Conservation (phyloP, 257 asterid genomes). For the Solanum pimpinellifolium region DNA sequence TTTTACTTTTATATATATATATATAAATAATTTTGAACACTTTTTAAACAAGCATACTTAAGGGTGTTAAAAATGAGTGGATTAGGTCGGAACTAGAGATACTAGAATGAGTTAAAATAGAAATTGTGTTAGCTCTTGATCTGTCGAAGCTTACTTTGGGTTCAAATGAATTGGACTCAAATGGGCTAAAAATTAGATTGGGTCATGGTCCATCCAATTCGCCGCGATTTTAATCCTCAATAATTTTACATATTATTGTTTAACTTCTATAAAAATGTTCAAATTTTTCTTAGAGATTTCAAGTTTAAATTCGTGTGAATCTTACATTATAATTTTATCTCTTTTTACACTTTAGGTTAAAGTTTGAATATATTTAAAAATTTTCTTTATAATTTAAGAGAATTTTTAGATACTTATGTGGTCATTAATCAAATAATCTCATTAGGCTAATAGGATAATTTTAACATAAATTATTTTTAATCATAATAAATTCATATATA, state of each 20-base stretch:
- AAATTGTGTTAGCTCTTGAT: neutral
- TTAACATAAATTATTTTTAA: no score
- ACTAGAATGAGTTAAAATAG: neutral
- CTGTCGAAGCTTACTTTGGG: neutral
- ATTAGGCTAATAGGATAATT: fast-evolving
- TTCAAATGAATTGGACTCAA: no score
- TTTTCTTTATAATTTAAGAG: no score
- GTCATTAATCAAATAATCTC: no score
- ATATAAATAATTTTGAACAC: neutral
- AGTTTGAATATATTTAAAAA: no score
- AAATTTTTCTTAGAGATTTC: neutral
- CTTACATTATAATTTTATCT: no score
- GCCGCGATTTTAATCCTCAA: neutral
- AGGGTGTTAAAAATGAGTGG: neutral
- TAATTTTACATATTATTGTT: no score
- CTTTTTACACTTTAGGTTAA: no score
- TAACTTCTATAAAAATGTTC: no score
- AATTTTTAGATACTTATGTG: no score
- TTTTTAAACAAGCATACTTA: neutral
- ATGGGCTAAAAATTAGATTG: neutral
- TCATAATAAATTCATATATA: no score
- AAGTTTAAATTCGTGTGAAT: neutral
- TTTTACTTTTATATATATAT: no score
- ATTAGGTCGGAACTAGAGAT: neutral
- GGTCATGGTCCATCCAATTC: neutral